Evolutionary conservation across 2,329 filamentous ascomycete species (phyloP).

Genomic region (Acrocalymma vagum): DNA sequence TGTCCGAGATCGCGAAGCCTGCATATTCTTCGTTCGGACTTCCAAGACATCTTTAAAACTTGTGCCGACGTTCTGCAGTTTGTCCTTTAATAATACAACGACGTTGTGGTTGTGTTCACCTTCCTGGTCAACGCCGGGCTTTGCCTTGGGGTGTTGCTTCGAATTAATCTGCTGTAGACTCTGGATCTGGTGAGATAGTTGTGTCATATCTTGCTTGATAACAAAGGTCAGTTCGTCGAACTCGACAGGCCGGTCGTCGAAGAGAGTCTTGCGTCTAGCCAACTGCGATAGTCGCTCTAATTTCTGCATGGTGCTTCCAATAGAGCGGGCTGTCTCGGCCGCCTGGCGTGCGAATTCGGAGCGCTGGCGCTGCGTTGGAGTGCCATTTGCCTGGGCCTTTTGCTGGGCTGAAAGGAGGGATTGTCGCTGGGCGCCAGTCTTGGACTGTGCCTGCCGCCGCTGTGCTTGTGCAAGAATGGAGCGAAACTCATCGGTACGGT

Average conservation of each 20-base stretch:
- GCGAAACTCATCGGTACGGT: conserved; percentile 94
- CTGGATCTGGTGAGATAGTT: conserved; percentile 86
- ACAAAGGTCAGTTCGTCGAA: conserved; percentile 97
- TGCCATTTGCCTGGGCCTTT: conserved; percentile 64
- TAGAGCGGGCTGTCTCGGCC: conserved; percentile 89
- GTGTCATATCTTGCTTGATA: conserved; percentile 95
- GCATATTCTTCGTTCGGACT: conserved; percentile 96
- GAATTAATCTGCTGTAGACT: conserved; percentile 79
- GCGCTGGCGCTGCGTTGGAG: conserved; percentile 56
- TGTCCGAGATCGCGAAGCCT: conserved; percentile 88
- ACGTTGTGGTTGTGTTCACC: conserved; percentile 99
- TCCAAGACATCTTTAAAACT: conserved; percentile 99
- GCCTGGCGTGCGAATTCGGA: conserved; percentile 95
- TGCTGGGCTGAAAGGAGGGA: conserved; percentile 80
- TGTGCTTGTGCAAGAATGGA: conserved; percentile 89
- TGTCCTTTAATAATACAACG: conserved; percentile 88
- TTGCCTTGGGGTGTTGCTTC: conserved; percentile 74
- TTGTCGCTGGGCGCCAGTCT: conserved; percentile 79
- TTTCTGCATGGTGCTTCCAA: conserved; percentile 92
- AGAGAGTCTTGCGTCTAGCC: conserved; percentile 95
- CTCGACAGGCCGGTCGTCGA: conserved; percentile 95
- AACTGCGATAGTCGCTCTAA: conserved; percentile 91
- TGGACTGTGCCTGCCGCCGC: conserved; percentile 77
- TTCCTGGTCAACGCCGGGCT: conserved; percentile 70
- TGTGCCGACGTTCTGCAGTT: conserved; percentile 88